Evolutionary conservation across 495 filamentous ascomycete genomes (phyloP).

Genomic region (Penicillium cinerascens): DNA sequence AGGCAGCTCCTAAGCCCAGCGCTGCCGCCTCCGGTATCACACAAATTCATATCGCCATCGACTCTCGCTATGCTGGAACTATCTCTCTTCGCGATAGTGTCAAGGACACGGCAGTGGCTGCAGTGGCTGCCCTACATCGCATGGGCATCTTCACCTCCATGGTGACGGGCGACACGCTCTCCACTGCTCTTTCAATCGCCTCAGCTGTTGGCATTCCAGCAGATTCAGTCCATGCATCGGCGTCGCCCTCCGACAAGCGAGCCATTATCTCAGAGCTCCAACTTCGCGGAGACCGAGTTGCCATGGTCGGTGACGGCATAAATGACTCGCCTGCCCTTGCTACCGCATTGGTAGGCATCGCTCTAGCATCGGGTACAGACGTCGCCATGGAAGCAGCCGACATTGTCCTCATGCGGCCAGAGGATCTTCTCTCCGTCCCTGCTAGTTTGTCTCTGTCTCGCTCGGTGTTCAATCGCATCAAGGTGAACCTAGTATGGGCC

Average conservation of each 20-base stretch:
- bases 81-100: slow-evolving; percentile 84
- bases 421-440: slow-evolving; percentile 87
- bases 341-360: slow-evolving; percentile 88
- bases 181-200: slow-evolving; percentile 80
- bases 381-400: slow-evolving; percentile 98
- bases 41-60: slow-evolving; percentile 86
- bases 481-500: slow-evolving; percentile 87
- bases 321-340: slow-evolving; percentile 97
- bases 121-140: slow-evolving; percentile 75
- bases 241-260: slow-evolving; percentile 85
- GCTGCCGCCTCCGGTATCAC: slow-evolving; percentile 63
- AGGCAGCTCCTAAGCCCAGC: slow-evolving; percentile 17
- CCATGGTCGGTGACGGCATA: slow-evolving; percentile 98
- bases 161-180: slow-evolving; percentile 86
- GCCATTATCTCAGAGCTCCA: slow-evolving; percentile 76
- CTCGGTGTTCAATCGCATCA: slow-evolving; percentile 88
- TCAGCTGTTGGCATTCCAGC: slow-evolving; percentile 73
- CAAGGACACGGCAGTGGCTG: slow-evolving; percentile 79
- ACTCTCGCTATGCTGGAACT: slow-evolving; percentile 71
- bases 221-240: slow-evolving; percentile 72
- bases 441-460: slow-evolving; percentile 78
- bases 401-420: slow-evolving; percentile 89
- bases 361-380: slow-evolving; percentile 87
- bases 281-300: slow-evolving; percentile 67
- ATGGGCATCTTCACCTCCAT: slow-evolving; percentile 86